Evolutionary conservation across 139 green algal genomes (phyloP).

Genomic region (Deuterostichococcus epilithicus): DNA sequence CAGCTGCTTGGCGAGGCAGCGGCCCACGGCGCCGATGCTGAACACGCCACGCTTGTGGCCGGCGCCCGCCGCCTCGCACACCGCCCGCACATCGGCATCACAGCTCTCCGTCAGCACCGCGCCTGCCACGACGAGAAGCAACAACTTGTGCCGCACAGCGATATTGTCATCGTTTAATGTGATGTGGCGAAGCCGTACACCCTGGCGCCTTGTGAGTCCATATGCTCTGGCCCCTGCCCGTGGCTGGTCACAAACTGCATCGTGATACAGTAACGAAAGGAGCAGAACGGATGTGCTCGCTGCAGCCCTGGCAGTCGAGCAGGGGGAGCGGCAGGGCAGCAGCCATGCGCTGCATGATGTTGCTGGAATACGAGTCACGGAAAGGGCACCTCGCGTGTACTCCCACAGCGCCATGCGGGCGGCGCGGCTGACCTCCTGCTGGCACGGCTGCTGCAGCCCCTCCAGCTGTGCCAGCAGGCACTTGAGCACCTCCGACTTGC

Average conservation of each 20-base stretch:
- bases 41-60: slow-evolving; percentile 38
- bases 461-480: slow-evolving; percentile 62
- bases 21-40: slow-evolving; percentile 57
- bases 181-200: no score
- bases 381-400: slow-evolving; percentile 42
- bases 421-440: slow-evolving; percentile 68
- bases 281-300: no score
- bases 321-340: no score
- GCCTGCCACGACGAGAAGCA: neutral
- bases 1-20: slow-evolving; percentile 68
- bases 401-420: slow-evolving; percentile 82
- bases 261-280: no score
- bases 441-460: slow-evolving; percentile 50
- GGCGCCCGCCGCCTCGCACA: slow-evolving; percentile 38
- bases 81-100: slow-evolving; percentile 58
- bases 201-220: no score
- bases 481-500: slow-evolving; percentile 62
- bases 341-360: no score
- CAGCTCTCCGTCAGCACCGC: slow-evolving; percentile 31
- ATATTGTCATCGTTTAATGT: no score
- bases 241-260: no score
- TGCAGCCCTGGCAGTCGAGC: no score
- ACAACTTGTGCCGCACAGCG: no score
- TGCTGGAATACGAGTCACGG: neutral
- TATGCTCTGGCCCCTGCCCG: no score